Evolutionary conservation across 2,329 filamentous ascomycete genomes (phyloP).

Genomic region (Calonectria pseudoturangicola): DNA sequence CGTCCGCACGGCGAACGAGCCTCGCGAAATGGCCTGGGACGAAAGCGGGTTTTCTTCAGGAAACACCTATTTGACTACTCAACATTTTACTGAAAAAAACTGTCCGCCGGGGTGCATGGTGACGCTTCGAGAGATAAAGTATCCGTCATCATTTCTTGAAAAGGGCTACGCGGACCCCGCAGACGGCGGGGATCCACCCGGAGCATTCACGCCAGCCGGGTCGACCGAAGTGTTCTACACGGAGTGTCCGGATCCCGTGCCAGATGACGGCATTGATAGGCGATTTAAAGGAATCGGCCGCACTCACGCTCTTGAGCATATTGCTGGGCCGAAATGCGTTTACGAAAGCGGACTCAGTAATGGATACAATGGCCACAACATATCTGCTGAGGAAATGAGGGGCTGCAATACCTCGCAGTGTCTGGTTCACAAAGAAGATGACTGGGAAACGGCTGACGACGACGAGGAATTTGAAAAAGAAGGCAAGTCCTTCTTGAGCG

Average conservation of each 20-base stretch:
- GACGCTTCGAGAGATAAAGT: background rate
- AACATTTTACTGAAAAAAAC: background rate
- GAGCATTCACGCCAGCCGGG: background rate
- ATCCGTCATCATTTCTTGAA: background rate
- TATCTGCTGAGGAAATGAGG: slow-evolving; percentile 52
- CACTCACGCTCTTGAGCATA: slow-evolving; percentile 48
- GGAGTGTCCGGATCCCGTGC: background rate
- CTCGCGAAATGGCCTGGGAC: slow-evolving; percentile 45
- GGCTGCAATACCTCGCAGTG: slow-evolving; percentile 55
- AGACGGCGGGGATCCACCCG: background rate
- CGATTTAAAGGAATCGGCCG: slow-evolving; percentile 37
- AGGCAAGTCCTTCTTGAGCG: slow-evolving; percentile 45
- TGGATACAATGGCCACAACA: slow-evolving; percentile 51
- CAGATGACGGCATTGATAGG: slow-evolving; percentile 31
- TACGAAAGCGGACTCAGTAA: background rate
- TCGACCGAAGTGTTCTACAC: slow-evolving; percentile 15
- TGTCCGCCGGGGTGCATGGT: slow-evolving; percentile 13
- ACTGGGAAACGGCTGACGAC: slow-evolving; percentile 41
- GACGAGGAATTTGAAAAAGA: slow-evolving; percentile 52
- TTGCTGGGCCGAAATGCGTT: slow-evolving; percentile 49
- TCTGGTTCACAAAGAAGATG: slow-evolving; percentile 48
- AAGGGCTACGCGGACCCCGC: slow-evolving; percentile 15
- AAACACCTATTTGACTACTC: slow-evolving; percentile 33
- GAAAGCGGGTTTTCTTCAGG: background rate
- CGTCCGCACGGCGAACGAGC: slow-evolving; percentile 47